Base-by-base conservation (phyloP, 73 alveolate species). In the Paramecium tetraurelia region DNA sequence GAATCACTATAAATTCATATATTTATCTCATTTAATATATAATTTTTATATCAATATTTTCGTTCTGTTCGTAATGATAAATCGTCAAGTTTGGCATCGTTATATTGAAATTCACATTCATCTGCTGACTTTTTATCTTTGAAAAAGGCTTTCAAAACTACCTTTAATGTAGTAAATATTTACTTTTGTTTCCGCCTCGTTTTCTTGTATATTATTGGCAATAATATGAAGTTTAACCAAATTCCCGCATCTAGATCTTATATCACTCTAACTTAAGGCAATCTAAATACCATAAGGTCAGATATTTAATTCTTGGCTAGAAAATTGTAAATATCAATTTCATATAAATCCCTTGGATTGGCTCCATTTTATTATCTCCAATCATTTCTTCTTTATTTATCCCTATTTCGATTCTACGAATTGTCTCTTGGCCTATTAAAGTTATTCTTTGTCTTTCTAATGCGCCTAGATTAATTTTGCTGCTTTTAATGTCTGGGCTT, bases 281-380 rank as follows among this genome's bases (percentile, higher is more conserved):
- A 35, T 35, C 8, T 16, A 33, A 35, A 16, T 72, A 72, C 86
- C 16, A 72, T 33, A 3, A 72, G 31, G 16, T 72, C 86, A 36
- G 86, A 72, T 31, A 72, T 72, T 38, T 33, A 38, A 38, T 72
- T 72, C 27, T 72, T 72, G 16, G 86, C 86, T 38, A 72, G 24
- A 33, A 72, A 36, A 36, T 72, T 33, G 38, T 14, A 72, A 24
- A 72, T 72, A 38, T 72, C 86, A 35, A 72, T 40, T 72, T 72
- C 57, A 72, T 35, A 72, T 36, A 36, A 72, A 36, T 40, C 46
- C 7, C 69, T 53, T 4, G 69, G 0, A 53, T 53, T 53, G 27
- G 35, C 69, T 18, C 69, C 69, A 18, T 53, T 53, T 53, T 16
- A 18, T 53, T 53, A 53, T 53, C 22, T 53, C 69, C 69, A 53